phyloP scores from a whole-genome alignment of 257 asterid species.

The Verbascum thapsus region DNA sequence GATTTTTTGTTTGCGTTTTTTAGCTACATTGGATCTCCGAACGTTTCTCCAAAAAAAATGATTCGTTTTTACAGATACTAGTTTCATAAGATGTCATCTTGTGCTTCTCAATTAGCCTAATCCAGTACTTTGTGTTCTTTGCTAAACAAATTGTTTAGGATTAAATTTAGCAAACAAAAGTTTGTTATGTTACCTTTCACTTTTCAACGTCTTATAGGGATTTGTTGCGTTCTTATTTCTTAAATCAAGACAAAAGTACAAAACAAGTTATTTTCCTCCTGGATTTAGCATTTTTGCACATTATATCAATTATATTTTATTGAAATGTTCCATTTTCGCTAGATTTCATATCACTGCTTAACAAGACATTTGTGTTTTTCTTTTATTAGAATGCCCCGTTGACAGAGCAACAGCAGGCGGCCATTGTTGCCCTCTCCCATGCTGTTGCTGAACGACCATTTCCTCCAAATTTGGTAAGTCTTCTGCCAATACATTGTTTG shows the following conservation, averaged over 20 bases:
- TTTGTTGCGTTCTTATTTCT: neutral
- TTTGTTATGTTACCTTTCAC: neutral
- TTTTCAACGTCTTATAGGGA: constrained; percentile 16
- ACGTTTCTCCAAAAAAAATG: neutral
- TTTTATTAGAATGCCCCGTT: constrained; percentile 75
- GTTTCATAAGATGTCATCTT: neutral
- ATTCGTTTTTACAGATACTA: constrained; percentile 11
- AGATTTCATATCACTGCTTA: too few species aligned
- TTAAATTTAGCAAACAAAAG: constrained; percentile 1
- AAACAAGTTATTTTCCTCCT: too few species aligned
- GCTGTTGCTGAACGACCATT: constrained; percentile 91
- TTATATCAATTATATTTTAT: neutral
- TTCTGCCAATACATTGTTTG: constrained; percentile 23
- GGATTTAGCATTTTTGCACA: too few species aligned
- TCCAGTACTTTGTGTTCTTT: neutral
- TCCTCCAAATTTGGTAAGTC: constrained; percentile 75
- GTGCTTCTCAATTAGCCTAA: constrained; percentile 13
- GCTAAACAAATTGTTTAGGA: neutral
- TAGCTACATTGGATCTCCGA: constrained; percentile 30
- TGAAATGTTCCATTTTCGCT: constrained; percentile 1
- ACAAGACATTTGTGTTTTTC: neutral
- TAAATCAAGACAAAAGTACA: neutral
- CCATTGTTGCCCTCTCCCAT: constrained; percentile 88
- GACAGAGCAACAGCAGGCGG: constrained; percentile 93
- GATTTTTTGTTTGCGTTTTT: constrained; percentile 22